Evolutionary conservation across 495 filamentous ascomycete species (phyloP).

Genomic region (Bacidia rubella): DNA sequence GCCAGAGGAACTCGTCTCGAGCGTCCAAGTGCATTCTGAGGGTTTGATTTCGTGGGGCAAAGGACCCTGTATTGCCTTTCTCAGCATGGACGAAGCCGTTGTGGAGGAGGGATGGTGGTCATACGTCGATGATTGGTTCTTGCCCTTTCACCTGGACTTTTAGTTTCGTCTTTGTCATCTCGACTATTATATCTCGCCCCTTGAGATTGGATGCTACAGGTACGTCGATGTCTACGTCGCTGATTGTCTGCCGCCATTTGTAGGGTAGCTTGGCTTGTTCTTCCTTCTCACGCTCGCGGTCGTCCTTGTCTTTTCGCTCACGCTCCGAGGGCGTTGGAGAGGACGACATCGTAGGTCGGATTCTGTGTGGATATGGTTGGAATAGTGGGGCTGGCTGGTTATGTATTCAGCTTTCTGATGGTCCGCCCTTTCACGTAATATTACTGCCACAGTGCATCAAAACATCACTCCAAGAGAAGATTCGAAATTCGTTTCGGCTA

Average conservation of each 20-base stretch:
- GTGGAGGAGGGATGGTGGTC: conserved; percentile 7
- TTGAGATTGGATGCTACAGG: conserved; percentile 67
- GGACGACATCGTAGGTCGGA: conserved; percentile 18
- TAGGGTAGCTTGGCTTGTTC: conserved; percentile 91
- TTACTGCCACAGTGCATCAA: too few species aligned
- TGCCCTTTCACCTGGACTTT: conserved; percentile 81
- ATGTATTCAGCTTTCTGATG: too few species aligned
- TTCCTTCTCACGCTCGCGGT: conserved; percentile 61
- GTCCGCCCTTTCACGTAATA: too few species aligned
- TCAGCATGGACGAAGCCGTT: background rate
- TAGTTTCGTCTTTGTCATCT: conserved; percentile 65
- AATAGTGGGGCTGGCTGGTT: too few species aligned
- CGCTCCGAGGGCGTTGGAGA: conserved; percentile 38
- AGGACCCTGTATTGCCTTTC: conserved; percentile 45
- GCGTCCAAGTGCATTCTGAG: conserved; percentile 91
- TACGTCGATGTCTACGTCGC: conserved; percentile 71
- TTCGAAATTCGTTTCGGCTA: too few species aligned
- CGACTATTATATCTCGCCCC: conserved; percentile 70
- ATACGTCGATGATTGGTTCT: conserved; percentile 70
- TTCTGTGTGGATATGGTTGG: background rate
- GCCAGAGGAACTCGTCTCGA: conserved; percentile 50
- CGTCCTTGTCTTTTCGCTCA: conserved; percentile 47
- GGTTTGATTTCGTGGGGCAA: conserved; percentile 65
- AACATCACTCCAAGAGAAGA: too few species aligned
- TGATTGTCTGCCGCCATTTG: conserved; percentile 95